Conservation (phyloP, 2,329 filamentous ascomycete species). For the Aspergillus sp. region DNA sequence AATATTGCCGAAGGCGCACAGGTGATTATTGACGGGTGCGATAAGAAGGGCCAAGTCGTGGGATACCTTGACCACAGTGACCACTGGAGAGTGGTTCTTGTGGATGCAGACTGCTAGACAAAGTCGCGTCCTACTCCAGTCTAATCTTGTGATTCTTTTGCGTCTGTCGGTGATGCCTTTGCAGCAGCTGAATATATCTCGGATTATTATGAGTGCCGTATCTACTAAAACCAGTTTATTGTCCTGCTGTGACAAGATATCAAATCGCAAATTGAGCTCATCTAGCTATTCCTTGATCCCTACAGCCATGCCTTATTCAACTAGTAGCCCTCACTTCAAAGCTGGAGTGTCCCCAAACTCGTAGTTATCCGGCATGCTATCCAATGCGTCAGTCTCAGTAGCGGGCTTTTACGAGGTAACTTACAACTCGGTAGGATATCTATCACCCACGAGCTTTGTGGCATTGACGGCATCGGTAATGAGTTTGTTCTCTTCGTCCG, state of each 20-base stretch:
- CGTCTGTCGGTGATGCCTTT: no score
- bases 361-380: not conserved
- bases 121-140: no score
- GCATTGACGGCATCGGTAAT: not conserved
- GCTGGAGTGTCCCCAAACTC: not conserved
- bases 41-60: not conserved
- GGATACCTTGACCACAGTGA: not conserved
- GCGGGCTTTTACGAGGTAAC: no score
- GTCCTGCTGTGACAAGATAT: no score
- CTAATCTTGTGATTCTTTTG: no score
- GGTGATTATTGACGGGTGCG: not conserved
- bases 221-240: no score
- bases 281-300: no score
- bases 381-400: not conserved
- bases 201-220: no score
- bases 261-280: no score
- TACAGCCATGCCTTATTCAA: no score
- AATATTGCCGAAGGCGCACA: constrained; percentile 1
- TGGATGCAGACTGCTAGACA: not conserved
- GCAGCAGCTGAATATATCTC: no score
- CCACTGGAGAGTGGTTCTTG: not conserved
- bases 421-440: not conserved
- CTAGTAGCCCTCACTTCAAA: not conserved
- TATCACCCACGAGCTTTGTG: not conserved
- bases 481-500: not conserved